Conservation (phyloP, 2,329 filamentous ascomycete species). For the Cladosporium sp. region DNA sequence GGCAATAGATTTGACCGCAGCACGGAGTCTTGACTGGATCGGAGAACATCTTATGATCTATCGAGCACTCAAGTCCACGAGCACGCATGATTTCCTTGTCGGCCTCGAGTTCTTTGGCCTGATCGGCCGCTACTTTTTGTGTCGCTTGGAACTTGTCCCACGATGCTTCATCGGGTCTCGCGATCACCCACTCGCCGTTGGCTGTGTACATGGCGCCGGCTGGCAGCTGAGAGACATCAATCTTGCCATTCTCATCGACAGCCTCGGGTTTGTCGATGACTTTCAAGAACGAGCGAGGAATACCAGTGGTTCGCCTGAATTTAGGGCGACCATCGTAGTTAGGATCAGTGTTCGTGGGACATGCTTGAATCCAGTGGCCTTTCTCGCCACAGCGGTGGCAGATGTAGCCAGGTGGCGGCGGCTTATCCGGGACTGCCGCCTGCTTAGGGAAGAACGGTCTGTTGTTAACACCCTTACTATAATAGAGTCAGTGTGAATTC, state of each 20-base stretch:
- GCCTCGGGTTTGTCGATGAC: slow-evolving; percentile 87
- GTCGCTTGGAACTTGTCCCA: slow-evolving; percentile 98
- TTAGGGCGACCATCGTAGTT: slow-evolving; percentile 89
- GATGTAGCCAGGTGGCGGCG: slow-evolving; percentile 87
- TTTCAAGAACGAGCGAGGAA: slow-evolving; percentile 90
- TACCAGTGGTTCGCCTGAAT: slow-evolving; percentile 94
- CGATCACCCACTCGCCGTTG: slow-evolving; percentile 95
- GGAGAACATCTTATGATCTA: slow-evolving; percentile 97
- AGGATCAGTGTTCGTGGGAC: slow-evolving; percentile 96
- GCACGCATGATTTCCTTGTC: slow-evolving; percentile 84
- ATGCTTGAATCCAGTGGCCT: slow-evolving; percentile 96
- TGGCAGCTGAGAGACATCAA: slow-evolving; percentile 73
- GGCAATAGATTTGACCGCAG: slow-evolving; percentile 97
- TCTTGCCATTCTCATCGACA: slow-evolving; percentile 64
- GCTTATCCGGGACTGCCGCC: slow-evolving; percentile 79
- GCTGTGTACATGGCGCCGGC: slow-evolving; percentile 96
- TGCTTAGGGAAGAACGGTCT: slow-evolving; percentile 45
- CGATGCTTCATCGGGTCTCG: slow-evolving; percentile 86
- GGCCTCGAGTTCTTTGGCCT: slow-evolving; percentile 64
- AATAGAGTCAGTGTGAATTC: slow-evolving; percentile 13
- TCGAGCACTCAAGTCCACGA: slow-evolving; percentile 81
- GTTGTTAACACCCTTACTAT: slow-evolving; percentile 12
- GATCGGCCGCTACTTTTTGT: slow-evolving; percentile 75
- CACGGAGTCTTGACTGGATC: slow-evolving; percentile 98
- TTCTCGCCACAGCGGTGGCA: slow-evolving; percentile 96